phyloP scores from a whole-genome alignment of 2,329 filamentous ascomycete genomes.

The Paecilomyces dactylethromorphus region DNA sequence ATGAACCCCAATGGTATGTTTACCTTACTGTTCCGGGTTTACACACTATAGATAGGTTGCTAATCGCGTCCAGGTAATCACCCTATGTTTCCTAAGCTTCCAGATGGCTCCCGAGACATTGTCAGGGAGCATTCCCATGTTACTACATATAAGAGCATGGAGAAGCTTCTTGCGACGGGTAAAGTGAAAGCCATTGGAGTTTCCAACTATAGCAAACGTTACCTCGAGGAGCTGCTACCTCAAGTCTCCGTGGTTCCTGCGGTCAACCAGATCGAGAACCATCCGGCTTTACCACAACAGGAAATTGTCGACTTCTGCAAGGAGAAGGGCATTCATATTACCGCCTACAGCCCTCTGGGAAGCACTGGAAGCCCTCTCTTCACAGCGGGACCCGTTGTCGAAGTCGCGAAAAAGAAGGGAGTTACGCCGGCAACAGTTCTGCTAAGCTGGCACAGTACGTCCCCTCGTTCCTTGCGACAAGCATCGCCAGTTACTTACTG shows the following conservation, averaged over 20 bases:
- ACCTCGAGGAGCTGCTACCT: slow-evolving; percentile 48
- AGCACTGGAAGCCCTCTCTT: slow-evolving; percentile 39
- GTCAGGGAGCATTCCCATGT: slow-evolving; percentile 62
- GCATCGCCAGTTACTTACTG: not conserved
- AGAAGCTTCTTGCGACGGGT: slow-evolving; percentile 48
- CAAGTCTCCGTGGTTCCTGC: slow-evolving; percentile 58
- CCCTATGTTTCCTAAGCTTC: slow-evolving; percentile 57
- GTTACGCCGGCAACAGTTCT: slow-evolving; percentile 34
- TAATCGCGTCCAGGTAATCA: slow-evolving; percentile 22
- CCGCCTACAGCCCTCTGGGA: slow-evolving; percentile 43
- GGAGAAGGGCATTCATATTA: slow-evolving; percentile 45
- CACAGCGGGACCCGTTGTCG: slow-evolving; percentile 33
- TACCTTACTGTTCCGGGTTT: not conserved
- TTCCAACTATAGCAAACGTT: slow-evolving; percentile 51
- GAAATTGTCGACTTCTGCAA: slow-evolving; percentile 33
- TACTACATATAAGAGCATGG: slow-evolving; percentile 69
- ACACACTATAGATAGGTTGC: not conserved
- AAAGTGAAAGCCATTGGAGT: slow-evolving; percentile 54
- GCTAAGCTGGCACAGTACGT: slow-evolving; percentile 39
- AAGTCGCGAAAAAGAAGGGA: slow-evolving; percentile 34
- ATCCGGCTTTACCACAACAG: slow-evolving; percentile 60
- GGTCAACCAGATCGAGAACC: slow-evolving; percentile 75
- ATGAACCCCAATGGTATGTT: slow-evolving; percentile 66
- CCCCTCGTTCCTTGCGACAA: not conserved
- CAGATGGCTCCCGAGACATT: slow-evolving; percentile 65